Evolutionary conservation across 2,329 filamentous ascomycete species (phyloP), one percentile per base, ranked within the genome.

Genomic region (Diaporthe vaccinii): DNA sequence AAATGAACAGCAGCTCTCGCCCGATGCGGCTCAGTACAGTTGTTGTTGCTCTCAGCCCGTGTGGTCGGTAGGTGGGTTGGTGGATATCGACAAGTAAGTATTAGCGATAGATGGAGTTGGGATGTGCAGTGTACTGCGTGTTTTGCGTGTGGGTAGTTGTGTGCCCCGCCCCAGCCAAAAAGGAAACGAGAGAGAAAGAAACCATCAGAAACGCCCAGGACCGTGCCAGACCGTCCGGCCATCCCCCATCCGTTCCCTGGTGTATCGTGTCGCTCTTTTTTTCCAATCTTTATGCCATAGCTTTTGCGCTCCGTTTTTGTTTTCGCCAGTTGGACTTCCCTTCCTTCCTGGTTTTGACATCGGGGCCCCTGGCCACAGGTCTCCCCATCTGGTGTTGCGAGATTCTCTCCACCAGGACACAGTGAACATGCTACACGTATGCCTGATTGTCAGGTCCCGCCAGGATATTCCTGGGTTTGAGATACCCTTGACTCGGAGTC

Each of bases 161-260:
- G 58, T 68, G 62, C 12, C 4, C 62, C 28, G 22, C 15, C 31
- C 22, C 46, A 53, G 31, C 46, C 22, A n/a, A 36, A 51, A 39
- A 14, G 2, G 28, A 36, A 22, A 46, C 14, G 34, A 41, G 22
- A 17, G 4, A 49, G n/a, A 46, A 44, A 31, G 20, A 68, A 44
- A 28, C 5, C 46, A 39, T 68, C 31, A 53, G 31, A 68, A 68
- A 68, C 65, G 65, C 65, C 65, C 65, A 68, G 65, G 65, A 65
- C 61, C 61, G 61, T 65, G n/a, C 59, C 59, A 65, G 59, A 68
- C 62, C 62, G 62, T 53, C 62, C 62, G 46, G 46, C 46, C 62
- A 20, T 46, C 20, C 28, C 41, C 58, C 31, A 68, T 68, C 65
- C 65, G 46, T 68, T 53, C 25, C 61, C 44, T 51, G 46, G 46